Evolutionary conservation across 164 flowering plant genomes (phyloP).

Genomic region (Akebia trifoliata): DNA sequence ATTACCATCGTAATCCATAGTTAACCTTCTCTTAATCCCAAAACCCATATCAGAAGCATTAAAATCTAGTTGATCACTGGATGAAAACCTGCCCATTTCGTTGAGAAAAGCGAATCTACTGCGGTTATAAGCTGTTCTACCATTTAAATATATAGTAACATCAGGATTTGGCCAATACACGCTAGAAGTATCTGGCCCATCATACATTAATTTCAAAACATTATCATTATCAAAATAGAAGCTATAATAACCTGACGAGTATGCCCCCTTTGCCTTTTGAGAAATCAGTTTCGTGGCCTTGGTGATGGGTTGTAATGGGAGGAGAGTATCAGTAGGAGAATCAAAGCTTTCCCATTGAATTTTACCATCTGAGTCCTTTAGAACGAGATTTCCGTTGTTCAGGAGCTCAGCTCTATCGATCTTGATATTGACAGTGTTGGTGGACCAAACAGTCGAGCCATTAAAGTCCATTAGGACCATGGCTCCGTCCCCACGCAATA

Average conservation of each 20-base stretch:
- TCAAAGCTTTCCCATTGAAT: conserved; percentile 36
- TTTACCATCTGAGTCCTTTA: background rate
- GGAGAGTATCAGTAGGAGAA: conserved; percentile 40
- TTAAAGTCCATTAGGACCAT: conserved; percentile 28
- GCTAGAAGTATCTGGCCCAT: conserved; percentile 19
- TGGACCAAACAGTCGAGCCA: conserved; percentile 14
- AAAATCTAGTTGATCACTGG: conserved; percentile 20
- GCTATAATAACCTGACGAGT: conserved; percentile 31
- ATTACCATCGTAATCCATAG: conserved; percentile 16
- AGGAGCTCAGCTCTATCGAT: conserved; percentile 10
- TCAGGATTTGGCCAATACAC: conserved; percentile 29
- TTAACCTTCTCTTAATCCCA: conserved; percentile 8
- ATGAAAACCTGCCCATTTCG: conserved; percentile 15
- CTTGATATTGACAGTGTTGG: conserved; percentile 8
- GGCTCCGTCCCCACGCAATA: conserved; percentile 19
- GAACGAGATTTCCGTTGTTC: conserved; percentile 34
- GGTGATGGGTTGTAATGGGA: conserved; percentile 33
- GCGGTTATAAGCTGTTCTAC: conserved; percentile 16
- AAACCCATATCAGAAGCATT: conserved; percentile 1
- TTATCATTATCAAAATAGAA: conserved; percentile 40
- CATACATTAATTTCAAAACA: conserved; percentile 23
- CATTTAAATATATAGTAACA: background rate
- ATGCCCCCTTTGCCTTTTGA: conserved; percentile 22
- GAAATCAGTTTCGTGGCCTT: conserved; percentile 19
- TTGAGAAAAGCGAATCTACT: conserved; percentile 24